A percentile compares a stretch with the other conserved stretches of the same genome.
Evolutionary conservation across 768 basidiomycete species (phyloP).

Genomic region (Baorangia bicolor): DNA sequence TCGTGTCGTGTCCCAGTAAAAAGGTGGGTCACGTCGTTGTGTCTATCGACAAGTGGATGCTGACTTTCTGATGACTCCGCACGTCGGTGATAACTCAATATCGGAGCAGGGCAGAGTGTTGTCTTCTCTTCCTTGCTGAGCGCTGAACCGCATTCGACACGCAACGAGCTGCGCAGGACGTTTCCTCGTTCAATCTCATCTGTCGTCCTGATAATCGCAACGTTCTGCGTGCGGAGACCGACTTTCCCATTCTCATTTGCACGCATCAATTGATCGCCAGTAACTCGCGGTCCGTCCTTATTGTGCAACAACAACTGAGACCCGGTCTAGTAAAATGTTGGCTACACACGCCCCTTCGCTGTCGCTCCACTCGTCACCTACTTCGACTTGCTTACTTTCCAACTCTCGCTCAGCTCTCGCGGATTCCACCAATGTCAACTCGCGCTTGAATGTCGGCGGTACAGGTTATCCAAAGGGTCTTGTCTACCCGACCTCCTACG

Average conservation of each 20-base stretch:
- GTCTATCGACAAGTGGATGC: not conserved
- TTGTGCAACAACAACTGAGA: conserved; percentile 8
- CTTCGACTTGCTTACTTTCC: not conserved
- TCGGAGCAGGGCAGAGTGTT: conserved; percentile 1
- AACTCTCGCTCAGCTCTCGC: conserved; percentile 21
- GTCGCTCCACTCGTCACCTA: not conserved
- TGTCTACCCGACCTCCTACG: conserved; percentile 19
- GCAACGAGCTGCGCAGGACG: conserved; percentile 31
- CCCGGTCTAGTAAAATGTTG: conserved; percentile 17
- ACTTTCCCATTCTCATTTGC: conserved; percentile 9
- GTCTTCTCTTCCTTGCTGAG: conserved; percentile 5
- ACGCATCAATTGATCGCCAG: conserved; percentile 10
- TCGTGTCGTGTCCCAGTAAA: conserved; percentile 20
- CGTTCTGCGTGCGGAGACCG: conserved; percentile 9
- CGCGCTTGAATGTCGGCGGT: conserved; percentile 4
- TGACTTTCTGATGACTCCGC: not conserved
- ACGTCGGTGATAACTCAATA: not conserved
- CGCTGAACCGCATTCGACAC: conserved; percentile 8
- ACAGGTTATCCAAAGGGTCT: conserved; percentile 8
- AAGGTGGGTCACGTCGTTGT: conserved; percentile 20
- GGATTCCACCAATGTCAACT: conserved; percentile 27
- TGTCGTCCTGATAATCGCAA: conserved; percentile 23
- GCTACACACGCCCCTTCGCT: conserved; percentile 9
- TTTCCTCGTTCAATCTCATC: conserved; percentile 24
- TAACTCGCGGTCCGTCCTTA: conserved; percentile 3